phyloP scores from a whole-genome alignment of 2,329 filamentous ascomycete species.

The Magnaporthiopsis poae region DNA sequence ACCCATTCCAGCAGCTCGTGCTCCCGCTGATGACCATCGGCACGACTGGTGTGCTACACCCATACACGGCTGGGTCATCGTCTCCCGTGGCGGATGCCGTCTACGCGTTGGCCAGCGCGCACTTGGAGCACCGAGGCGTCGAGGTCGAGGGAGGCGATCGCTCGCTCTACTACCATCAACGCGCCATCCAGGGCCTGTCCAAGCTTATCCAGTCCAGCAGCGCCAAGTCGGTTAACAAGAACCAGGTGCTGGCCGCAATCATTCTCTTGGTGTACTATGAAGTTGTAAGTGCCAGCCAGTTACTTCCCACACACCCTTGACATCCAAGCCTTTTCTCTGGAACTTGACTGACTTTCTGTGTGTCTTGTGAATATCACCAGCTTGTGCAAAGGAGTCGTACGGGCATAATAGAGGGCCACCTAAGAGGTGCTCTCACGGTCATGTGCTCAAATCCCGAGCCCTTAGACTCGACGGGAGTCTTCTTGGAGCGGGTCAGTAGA shows the following conservation, averaged over 20 bases:
- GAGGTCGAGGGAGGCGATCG: slow-evolving; percentile 37
- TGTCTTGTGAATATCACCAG: slow-evolving; percentile 26
- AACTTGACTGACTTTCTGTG: not conserved
- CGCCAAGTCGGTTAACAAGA: slow-evolving; percentile 32
- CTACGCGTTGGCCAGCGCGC: slow-evolving; percentile 73
- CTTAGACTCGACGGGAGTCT: slow-evolving; percentile 42
- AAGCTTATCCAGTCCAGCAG: slow-evolving; percentile 42
- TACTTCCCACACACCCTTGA: not conserved
- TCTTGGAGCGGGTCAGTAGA: slow-evolving; percentile 45
- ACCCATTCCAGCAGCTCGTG: slow-evolving; percentile 53
- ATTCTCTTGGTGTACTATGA: slow-evolving; percentile 55
- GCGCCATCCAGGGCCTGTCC: slow-evolving; percentile 48
- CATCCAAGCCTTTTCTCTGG: not conserved
- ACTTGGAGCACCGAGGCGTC: slow-evolving; percentile 59
- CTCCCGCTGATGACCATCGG: slow-evolving; percentile 42
- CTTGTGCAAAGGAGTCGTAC: slow-evolving; percentile 50
- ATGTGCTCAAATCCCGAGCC: slow-evolving; percentile 40
- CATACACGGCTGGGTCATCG: slow-evolving; percentile 27
- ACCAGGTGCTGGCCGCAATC: slow-evolving; percentile 51
- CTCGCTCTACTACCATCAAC: slow-evolving; percentile 50
- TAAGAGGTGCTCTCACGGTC: slow-evolving; percentile 53
- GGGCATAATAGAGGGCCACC: slow-evolving; percentile 50
- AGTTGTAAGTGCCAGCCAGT: slow-evolving; percentile 37
- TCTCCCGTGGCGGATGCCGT: slow-evolving; percentile 68
- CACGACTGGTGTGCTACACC: not conserved